Percentiles rank a stretch among this genome's conserved stretches.
Evolutionary conservation across 257 asterid species (phyloP).

Genomic region (Thymus quinquecostatus): DNA sequence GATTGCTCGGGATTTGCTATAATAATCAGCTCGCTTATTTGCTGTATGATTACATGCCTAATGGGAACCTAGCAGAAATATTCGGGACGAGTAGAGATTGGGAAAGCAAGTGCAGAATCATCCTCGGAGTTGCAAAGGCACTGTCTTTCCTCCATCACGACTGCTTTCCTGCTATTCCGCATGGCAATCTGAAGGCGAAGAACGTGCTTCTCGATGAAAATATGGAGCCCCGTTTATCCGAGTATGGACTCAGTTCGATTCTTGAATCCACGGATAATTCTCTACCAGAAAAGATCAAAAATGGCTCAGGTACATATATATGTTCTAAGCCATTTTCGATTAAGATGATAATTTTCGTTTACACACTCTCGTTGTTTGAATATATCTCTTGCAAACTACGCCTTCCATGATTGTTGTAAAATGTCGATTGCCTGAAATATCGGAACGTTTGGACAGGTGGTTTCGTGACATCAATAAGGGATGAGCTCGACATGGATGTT

Average conservation of each 20-base stretch:
- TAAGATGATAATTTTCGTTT: neutral
- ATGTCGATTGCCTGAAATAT: neutral
- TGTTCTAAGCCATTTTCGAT: neutral
- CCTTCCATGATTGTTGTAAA: neutral
- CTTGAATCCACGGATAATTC: slow-evolving; percentile 38
- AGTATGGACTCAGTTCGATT: slow-evolving; percentile 63
- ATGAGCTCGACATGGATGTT: slow-evolving; percentile 68
- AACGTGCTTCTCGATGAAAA: slow-evolving; percentile 79
- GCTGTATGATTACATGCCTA: slow-evolving; percentile 73
- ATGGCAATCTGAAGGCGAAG: slow-evolving; percentile 70
- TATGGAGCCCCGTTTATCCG: slow-evolving; percentile 86
- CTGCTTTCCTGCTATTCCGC: slow-evolving; percentile 79
- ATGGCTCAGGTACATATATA: slow-evolving; percentile 57
- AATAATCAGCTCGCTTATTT: slow-evolving; percentile 66
- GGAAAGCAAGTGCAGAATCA: slow-evolving; percentile 63
- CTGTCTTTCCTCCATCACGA: slow-evolving; percentile 82
- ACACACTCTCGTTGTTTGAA: neutral
- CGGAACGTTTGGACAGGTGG: slow-evolving; percentile 52
- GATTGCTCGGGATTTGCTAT: slow-evolving; percentile 79
- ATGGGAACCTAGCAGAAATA: slow-evolving; percentile 68
- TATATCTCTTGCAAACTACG: neutral
- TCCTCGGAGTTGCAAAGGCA: slow-evolving; percentile 70
- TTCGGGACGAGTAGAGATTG: slow-evolving; percentile 59
- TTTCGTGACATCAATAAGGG: slow-evolving; percentile 42
- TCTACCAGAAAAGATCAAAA: slow-evolving; percentile 29